Evolutionary conservation across 2,329 filamentous ascomycete genomes (phyloP).

Genomic region (Xylaria multiplex): DNA sequence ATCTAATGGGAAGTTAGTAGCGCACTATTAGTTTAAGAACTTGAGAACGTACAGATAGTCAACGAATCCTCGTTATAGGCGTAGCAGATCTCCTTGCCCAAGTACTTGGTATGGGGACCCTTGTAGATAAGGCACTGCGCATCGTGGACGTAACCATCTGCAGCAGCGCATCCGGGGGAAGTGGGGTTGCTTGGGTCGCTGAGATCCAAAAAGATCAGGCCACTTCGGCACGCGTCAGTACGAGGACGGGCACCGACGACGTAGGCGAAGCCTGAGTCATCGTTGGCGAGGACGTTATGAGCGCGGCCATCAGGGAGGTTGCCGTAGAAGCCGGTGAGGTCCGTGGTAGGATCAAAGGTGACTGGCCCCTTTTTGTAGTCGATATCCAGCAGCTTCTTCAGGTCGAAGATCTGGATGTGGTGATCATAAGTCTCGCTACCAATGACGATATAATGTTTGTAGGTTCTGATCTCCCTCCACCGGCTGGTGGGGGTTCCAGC

Average conservation of each 20-base stretch:
- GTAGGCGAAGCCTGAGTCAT: conserved; percentile 46
- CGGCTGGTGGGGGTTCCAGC: conserved; percentile 1
- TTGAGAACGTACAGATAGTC: conserved; percentile 54
- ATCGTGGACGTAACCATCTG: conserved; percentile 71
- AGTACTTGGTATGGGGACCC: conserved; percentile 59
- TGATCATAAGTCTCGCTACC: conserved; percentile 58
- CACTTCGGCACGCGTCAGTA: conserved; percentile 40
- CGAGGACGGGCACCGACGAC: conserved; percentile 59
- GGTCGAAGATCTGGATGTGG: conserved; percentile 71
- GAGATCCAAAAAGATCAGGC: conserved; percentile 69
- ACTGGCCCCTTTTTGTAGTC: conserved; percentile 53
- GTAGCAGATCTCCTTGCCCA: conserved; percentile 63
- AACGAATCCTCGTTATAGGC: conserved; percentile 64
- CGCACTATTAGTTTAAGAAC: not conserved
- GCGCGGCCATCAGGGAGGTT: conserved; percentile 55
- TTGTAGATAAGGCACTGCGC: conserved; percentile 68
- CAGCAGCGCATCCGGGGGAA: conserved; percentile 62
- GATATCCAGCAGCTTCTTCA: conserved; percentile 64
- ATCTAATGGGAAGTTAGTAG: not conserved
- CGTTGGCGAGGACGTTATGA: conserved; percentile 52
- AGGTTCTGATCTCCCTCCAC: conserved; percentile 22
- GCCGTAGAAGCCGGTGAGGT: conserved; percentile 54
- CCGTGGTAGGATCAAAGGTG: conserved; percentile 51
- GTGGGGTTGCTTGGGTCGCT: conserved; percentile 62
- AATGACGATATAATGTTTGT: conserved; percentile 52